These are phyloP conservation scores for Gastroboletus turbinatus DNA, from an alignment of 1,284 basidiomycete species.

Conservation along the genomic window DNA sequence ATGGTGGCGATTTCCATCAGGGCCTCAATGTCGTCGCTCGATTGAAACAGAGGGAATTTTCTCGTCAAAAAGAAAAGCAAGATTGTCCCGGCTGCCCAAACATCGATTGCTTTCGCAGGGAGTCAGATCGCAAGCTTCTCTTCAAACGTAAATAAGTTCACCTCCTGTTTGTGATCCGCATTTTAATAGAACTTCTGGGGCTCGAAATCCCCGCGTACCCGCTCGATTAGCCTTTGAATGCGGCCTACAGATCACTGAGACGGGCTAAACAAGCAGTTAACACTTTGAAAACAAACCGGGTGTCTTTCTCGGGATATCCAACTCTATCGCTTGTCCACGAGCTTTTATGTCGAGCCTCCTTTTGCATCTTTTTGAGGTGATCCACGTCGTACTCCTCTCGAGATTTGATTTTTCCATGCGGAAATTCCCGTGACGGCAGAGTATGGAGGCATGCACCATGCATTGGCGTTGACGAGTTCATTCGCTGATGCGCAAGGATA, in stretches of 20 bases:
- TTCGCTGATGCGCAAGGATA: conserved; percentile 43
- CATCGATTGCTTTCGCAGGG: conserved; percentile 75
- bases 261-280: neutral
- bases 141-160: conserved; percentile 37
- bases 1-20: conserved; percentile 92
- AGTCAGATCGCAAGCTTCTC: conserved; percentile 7
- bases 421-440: conserved; percentile 52
- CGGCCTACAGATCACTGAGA: conserved; percentile 51
- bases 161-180: conserved; percentile 93
- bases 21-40: conserved; percentile 93
- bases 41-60: conserved; percentile 95
- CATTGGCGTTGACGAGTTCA: conserved; percentile 46
- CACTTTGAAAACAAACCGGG: conserved; percentile 41
- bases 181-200: conserved; percentile 95
- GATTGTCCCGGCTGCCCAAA: conserved; percentile 95
- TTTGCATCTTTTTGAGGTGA: conserved; percentile 50
- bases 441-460: conserved; percentile 75
- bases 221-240: conserved; percentile 94
- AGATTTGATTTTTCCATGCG: conserved; percentile 62
- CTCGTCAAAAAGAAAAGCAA: conserved; percentile 89
- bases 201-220: conserved; percentile 94
- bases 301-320: conserved; percentile 72
- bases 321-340: conserved; percentile 60
- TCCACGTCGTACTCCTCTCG: conserved; percentile 43
- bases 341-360: conserved; percentile 63